phyloP scores from a whole-genome alignment of 2,329 filamentous ascomycete genomes.

The Thelonectria rubi region DNA sequence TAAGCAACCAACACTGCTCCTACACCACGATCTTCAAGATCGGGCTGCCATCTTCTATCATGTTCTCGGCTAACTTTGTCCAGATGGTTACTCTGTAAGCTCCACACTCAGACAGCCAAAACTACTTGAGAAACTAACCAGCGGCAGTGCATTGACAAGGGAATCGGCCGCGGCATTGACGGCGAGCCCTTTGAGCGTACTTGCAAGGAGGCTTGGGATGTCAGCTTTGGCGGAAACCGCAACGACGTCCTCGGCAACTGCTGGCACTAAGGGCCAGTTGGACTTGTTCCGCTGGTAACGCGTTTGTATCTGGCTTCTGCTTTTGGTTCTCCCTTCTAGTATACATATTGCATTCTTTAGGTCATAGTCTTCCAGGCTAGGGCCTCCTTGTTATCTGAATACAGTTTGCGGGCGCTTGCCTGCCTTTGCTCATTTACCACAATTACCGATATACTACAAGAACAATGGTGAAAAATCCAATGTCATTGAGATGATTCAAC shows the following conservation, averaged over 20 bases:
- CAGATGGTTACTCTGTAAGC: conserved; percentile 29
- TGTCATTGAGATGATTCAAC: no score
- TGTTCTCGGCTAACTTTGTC: not conserved
- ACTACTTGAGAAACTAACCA: not conserved
- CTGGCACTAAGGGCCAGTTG: conserved; percentile 25
- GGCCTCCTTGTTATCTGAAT: not conserved
- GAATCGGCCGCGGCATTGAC: conserved; percentile 21
- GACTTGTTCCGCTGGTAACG: not conserved
- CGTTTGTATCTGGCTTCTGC: not conserved
- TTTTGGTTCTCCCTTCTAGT: not conserved
- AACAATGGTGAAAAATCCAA: no score
- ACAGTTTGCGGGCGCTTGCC: not conserved
- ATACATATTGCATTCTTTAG: not conserved
- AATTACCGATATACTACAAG: not conserved
- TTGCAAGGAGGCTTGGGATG: conserved; percentile 25
- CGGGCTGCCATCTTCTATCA: not conserved
- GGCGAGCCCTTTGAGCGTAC: conserved; percentile 26
- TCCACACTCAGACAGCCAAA: not conserved
- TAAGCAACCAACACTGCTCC: not conserved
- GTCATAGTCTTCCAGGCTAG: not conserved
- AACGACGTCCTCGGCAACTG: conserved; percentile 21
- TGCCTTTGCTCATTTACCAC: not conserved
- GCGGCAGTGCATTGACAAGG: conserved; percentile 27
- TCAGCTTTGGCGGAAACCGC: conserved; percentile 25
- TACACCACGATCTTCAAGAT: not conserved